Base-by-base conservation (phyloP, 2,329 filamentous ascomycete species). In the Pseudogymnoascus sp. region DNA sequence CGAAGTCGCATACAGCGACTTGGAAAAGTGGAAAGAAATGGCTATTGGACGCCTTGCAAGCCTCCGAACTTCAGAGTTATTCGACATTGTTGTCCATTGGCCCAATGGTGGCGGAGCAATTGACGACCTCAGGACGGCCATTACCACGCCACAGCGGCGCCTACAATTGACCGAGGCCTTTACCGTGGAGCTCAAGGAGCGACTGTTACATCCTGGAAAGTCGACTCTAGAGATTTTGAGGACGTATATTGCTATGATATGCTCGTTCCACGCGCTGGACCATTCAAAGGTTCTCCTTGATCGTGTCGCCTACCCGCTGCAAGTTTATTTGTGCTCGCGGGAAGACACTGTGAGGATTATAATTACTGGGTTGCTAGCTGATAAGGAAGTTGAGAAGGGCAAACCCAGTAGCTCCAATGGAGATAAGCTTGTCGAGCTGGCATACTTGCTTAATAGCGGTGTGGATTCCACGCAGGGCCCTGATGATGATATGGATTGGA, bases 301-400 rank as follows among this genome's bases (percentile, higher is more conserved):
- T 70, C 83, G 89, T 40, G 89, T 93, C 50, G 88, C 89, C 7
- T 83, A 85, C 59, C 86, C 88, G 0, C 80, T 93, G 43, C 87
- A 91, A 66, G 75, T 88, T n/a, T 93, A 93, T 69, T 77, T 93
- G 12, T 89, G 89, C 69, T 87, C 88, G 64, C 82, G 89, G 62
- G 89, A 91, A 65, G 90, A 93, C 71, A 90, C 90, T 1, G 89
- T 91, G 40, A 84, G 87, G 26, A 88, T 91, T 59, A 89, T 93
- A 28, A 89, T 93, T 53, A 85, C 84, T 0, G 90, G 89, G 43
- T 79, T 93, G 41, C 78, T 93, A 4, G 84, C 88, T 4, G 86
- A 85, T 62, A 79, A 78, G 14, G 82, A 84, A 64, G 74, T 79
- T 63, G 67, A 71, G 60, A 76, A 73, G 65, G 69, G 68, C 67